These are phyloP conservation scores for Fragosphaeria purpurea DNA, from an alignment of 2,329 filamentous ascomycete genomes.

Conservation along the genomic window DNA sequence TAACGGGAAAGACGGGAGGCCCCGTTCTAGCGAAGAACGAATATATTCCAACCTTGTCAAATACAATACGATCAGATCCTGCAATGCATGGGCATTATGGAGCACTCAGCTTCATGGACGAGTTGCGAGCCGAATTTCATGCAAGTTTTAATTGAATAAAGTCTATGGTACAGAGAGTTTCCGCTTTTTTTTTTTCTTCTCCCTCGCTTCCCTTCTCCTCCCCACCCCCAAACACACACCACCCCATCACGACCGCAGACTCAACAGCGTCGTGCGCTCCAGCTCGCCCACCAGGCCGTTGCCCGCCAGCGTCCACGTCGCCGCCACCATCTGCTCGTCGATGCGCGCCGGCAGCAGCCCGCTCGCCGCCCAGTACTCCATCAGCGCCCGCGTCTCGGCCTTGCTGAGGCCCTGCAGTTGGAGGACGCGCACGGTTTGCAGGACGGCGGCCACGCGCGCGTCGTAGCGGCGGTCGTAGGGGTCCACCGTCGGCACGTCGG, in stretches of 20 bases:
- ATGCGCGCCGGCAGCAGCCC: conserved; percentile 65
- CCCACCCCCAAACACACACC: no score
- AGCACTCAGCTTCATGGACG: no score
- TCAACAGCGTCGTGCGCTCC: conserved; percentile 54
- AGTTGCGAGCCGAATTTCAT: no score
- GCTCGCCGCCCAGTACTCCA: conserved; percentile 91
- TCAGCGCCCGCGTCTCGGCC: conserved; percentile 63
- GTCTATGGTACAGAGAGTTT: background rate
- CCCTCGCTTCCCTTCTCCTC: background rate
- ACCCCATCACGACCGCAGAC: conserved; percentile 31
- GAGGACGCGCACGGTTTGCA: conserved; percentile 41
- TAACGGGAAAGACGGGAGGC: no score
- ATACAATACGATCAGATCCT: no score
- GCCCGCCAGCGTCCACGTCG: conserved; percentile 77
- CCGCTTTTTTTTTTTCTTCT: background rate
- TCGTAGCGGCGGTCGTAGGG: conserved; percentile 50
- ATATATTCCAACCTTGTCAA: no score
- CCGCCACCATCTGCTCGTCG: conserved; percentile 59
- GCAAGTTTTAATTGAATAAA: background rate
- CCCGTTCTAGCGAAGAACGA: no score
- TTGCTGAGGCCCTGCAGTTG: conserved; percentile 60
- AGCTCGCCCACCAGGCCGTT: conserved; percentile 79
- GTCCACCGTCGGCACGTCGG: conserved; percentile 29
- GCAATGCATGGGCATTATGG: no score
- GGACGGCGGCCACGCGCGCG: conserved; percentile 40